phyloP scores from a whole-genome alignment of 345 rosid species.

The Bretschneidera sinensis region DNA sequence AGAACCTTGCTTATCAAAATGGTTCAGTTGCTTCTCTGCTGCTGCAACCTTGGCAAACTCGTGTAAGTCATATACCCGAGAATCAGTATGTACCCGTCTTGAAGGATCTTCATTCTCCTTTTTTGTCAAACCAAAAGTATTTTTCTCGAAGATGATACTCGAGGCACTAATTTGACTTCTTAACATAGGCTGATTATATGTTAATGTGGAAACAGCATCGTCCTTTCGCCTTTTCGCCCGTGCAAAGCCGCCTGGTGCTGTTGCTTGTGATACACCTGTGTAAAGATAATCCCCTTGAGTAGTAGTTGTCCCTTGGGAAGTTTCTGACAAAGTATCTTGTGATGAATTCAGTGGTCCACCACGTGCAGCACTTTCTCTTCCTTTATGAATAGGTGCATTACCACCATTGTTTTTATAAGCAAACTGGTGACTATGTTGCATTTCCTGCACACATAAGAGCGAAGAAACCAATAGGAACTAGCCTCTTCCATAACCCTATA shows the following conservation, averaged over 20 bases:
- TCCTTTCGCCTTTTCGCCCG: conserved; percentile 50
- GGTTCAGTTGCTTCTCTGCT: conserved; percentile 11
- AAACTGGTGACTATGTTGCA: conserved; percentile 20
- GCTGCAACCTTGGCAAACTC: conserved; percentile 4
- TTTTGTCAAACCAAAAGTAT: conserved; percentile 21
- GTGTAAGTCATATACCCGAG: background rate
- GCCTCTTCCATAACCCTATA: background rate
- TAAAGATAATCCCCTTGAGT: conserved; percentile 32
- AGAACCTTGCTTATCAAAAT: conserved; percentile 22
- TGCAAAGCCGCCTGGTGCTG: conserved; percentile 47
- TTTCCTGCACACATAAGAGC: conserved; percentile 31
- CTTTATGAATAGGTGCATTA: conserved; percentile 6
- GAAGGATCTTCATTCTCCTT: conserved; percentile 14
- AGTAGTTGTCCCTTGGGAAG: conserved; percentile 23
- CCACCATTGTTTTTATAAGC: conserved; percentile 12
- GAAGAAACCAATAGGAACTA: conserved; percentile 1
- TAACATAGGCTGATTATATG: conserved; percentile 36
- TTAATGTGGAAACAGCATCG: conserved; percentile 43
- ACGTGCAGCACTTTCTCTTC: conserved; percentile 9
- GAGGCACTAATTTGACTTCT: conserved; percentile 43
- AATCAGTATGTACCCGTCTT: background rate
- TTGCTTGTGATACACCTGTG: conserved; percentile 36
- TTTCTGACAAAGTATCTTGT: conserved; percentile 29
- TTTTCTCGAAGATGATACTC: conserved; percentile 38
- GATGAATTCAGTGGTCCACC: conserved; percentile 19